Evolutionary conservation across 2,329 filamentous ascomycete species (phyloP).

Genomic region (Scedosporium apiospermum): DNA sequence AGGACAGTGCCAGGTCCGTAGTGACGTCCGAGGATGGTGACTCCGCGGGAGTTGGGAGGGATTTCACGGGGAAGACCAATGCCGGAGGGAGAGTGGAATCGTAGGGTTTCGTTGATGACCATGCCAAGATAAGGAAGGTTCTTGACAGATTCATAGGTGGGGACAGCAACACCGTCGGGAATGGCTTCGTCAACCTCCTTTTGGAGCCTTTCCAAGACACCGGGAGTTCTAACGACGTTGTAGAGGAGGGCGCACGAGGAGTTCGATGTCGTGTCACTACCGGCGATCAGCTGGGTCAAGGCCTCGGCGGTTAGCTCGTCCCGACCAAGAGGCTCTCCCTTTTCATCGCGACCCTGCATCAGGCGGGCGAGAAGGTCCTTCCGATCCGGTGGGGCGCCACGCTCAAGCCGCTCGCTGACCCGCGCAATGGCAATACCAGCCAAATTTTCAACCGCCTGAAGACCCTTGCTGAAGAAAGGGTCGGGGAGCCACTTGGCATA

Average conservation of each 20-base stretch:
- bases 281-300: constrained; percentile 77
- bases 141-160: constrained; percentile 61
- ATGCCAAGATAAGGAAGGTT: constrained; percentile 66
- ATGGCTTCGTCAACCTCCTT: constrained; percentile 66
- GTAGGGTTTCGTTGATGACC: constrained; percentile 76
- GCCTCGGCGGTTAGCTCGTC: constrained; percentile 83
- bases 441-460: constrained; percentile 67
- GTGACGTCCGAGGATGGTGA: constrained; percentile 55
- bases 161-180: constrained; percentile 51
- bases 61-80: constrained; percentile 75
- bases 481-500: constrained; percentile 75
- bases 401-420: constrained; percentile 64
- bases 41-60: constrained; percentile 50
- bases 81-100: constrained; percentile 77
- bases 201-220: constrained; percentile 63
- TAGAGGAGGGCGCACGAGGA: constrained; percentile 77
- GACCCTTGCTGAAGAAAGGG: constrained; percentile 67
- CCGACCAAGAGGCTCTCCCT: constrained; percentile 63
- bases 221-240: constrained; percentile 60
- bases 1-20: constrained; percentile 69
- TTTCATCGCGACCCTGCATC: constrained; percentile 79
- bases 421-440: constrained; percentile 82
- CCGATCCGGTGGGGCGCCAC: constrained; percentile 55
- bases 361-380: constrained; percentile 74
- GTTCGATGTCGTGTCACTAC: constrained; percentile 68